Percentiles rank a stretch among this genome's conserved stretches.
These are phyloP conservation scores for Carallia pectinifolia DNA, from an alignment of 345 rosid genomes.

Conservation along the genomic window DNA sequence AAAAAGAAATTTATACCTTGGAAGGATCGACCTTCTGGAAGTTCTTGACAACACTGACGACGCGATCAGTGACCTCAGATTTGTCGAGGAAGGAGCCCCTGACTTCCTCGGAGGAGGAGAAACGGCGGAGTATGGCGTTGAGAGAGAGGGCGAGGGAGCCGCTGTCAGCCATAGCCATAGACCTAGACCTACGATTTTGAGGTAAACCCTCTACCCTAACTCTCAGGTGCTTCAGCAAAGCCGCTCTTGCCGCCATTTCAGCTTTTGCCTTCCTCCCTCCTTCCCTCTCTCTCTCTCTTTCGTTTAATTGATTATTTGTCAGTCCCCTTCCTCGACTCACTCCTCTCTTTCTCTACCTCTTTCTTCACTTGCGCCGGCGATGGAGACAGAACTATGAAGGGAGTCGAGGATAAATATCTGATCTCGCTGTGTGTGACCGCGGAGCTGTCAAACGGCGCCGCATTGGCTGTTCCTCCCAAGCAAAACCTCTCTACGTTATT, in stretches of 20 bases:
- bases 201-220: slow-evolving; percentile 42
- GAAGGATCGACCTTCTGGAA: slow-evolving; percentile 88
- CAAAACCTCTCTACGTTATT: too few species aligned
- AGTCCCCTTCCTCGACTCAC: too few species aligned
- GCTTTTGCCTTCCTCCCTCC: neutral
- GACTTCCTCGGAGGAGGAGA: slow-evolving; percentile 61
- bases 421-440: too few species aligned
- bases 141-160: slow-evolving; percentile 37
- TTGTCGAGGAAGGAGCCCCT: slow-evolving; percentile 92
- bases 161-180: neutral
- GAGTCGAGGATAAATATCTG: too few species aligned
- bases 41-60: slow-evolving; percentile 79
- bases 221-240: slow-evolving; percentile 68
- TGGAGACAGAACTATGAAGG: too few species aligned
- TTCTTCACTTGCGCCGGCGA: too few species aligned
- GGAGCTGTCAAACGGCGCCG: too few species aligned
- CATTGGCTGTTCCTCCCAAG: too few species aligned
- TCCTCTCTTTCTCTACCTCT: too few species aligned
- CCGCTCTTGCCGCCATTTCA: slow-evolving; percentile 63
- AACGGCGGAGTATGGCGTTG: slow-evolving; percentile 48
- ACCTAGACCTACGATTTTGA: slow-evolving; percentile 36
- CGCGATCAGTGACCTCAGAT: slow-evolving; percentile 95
- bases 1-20: slow-evolving; percentile 44
- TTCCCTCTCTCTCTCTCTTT: neutral
- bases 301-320: too few species aligned